Evolutionary conservation across 1,284 basidiomycete genomes (phyloP), one percentile per base, ranked within the genome.

Genomic region (Ceratobasidium sp.): DNA sequence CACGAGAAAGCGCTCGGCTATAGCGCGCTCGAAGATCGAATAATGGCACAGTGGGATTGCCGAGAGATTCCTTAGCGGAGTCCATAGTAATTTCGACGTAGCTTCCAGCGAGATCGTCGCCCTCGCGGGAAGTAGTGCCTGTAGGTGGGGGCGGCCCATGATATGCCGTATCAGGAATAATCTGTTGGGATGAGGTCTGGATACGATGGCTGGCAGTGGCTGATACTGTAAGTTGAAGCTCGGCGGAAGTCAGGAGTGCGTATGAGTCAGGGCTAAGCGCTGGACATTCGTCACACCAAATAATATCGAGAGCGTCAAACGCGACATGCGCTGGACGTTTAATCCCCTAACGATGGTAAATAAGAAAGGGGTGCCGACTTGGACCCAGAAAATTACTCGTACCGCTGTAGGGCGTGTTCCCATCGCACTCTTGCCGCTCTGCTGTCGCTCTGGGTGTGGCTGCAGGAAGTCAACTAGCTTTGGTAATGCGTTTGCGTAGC

Each of bases 1-100:
- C 33, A n/a, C 19, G 50, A 33, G 41, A 41, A 14, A 67, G 51
- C n/a, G 36, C 53, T 7, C 53, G 65, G 45, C 65, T 67, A 33
- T 41, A 67, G 17, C 65, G 65, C 27, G 65, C 65, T 11, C 24
- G 50, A 41, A 67, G 50, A 14, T 67, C 36, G 31, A 67, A 67
- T 17, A 56, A 15, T n/a, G 24, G 14, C 11, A 11, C n/a, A 41
- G 36, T 11, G 19, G 8, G 17, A n/a, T n/a, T 36, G 19, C 27
- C 22, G 1, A 36, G 8, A 36, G 11, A 15, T 22, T 14, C 1
- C 24, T 27, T 44, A 1, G 6, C 19, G 17, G 45, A 1, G 15
- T 36, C 29, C 11, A 57, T 57, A 11, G 31, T 29, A 11, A 57
- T 41, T 41, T 41, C 36, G 36, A 41, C 6, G 11, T 41, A 11